phyloP scores from a whole-genome alignment of 305 asterid genomes.

The Ilex paraguariensis region DNA sequence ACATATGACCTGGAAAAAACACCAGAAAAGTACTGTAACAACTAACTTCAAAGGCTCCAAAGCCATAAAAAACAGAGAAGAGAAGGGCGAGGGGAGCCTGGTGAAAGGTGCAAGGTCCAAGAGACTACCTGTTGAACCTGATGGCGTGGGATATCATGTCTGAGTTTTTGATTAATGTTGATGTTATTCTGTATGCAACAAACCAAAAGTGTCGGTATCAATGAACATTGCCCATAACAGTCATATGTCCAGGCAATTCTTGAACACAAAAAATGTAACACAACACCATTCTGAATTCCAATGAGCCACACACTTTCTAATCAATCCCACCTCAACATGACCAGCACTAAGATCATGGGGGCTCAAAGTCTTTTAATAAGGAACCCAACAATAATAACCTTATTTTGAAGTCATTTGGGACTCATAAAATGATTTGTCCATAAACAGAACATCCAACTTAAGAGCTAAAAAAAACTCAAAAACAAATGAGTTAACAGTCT shows the following conservation, averaged over 20 bases:
- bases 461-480: too few relatives aligned
- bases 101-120: not conserved
- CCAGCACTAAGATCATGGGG: too few relatives aligned
- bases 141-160: slow-evolving; percentile 88
- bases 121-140: slow-evolving; percentile 49
- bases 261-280: not conserved
- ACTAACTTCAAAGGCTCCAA: not conserved
- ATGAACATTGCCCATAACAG: not conserved
- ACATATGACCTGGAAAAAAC: slow-evolving; percentile 61
- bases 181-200: slow-evolving; percentile 47
- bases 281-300: not conserved
- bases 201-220: not conserved
- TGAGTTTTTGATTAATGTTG: slow-evolving; percentile 43
- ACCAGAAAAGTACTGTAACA: slow-evolving; percentile 3
- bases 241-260: not conserved
- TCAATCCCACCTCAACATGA: too few relatives aligned
- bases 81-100: too few relatives aligned
- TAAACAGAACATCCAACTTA: too few relatives aligned
- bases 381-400: too few relatives aligned
- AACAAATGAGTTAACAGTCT: too few relatives aligned
- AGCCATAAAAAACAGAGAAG: not conserved
- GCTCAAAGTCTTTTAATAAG: too few relatives aligned
- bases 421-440: too few relatives aligned
- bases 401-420: too few relatives aligned
- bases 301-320: too few relatives aligned